phyloP scores from a whole-genome alignment of 2,329 filamentous ascomycete species.

The Verticillium nubilum region DNA sequence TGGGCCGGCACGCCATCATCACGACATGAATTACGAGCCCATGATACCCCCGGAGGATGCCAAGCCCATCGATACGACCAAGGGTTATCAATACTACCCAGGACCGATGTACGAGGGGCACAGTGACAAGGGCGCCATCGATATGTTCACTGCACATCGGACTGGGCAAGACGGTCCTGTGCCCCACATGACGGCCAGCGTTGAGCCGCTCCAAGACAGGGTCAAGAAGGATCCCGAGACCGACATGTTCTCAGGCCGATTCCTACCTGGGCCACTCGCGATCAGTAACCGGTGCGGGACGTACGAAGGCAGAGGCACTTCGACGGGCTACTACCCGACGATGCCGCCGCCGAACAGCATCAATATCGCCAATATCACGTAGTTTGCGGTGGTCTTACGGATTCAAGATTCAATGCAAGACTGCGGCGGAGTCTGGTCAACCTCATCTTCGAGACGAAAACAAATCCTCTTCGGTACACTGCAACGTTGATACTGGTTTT shows the following conservation, averaged over 20 bases:
- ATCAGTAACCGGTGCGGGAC: conserved; percentile 35
- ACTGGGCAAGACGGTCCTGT: conserved; percentile 26
- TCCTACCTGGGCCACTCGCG: conserved; percentile 31
- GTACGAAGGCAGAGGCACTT: conserved; percentile 48
- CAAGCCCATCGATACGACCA: conserved; percentile 41
- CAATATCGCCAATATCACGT: conserved; percentile 23
- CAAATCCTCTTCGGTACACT: background rate
- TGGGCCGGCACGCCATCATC: conserved; percentile 35
- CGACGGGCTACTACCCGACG: conserved; percentile 48
- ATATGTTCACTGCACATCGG: conserved; percentile 40
- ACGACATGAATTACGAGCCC: conserved; percentile 44
- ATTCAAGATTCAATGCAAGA: background rate
- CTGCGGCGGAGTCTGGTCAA: background rate
- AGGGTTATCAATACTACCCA: conserved; percentile 52
- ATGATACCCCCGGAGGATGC: conserved; percentile 46
- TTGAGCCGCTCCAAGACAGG: conserved; percentile 21
- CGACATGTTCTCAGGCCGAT: conserved; percentile 38
- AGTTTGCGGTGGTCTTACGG: background rate
- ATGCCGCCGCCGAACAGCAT: conserved; percentile 41
- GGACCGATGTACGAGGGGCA: conserved; percentile 43
- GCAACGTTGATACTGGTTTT: background rate
- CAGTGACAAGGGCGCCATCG: conserved; percentile 24
- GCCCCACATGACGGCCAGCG: conserved; percentile 22
- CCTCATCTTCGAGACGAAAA: background rate
- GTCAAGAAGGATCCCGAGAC: conserved; percentile 46